Percentiles rank a stretch among this genome's conserved stretches.
Evolutionary conservation across 2,329 filamentous ascomycete genomes (phyloP).

Genomic region (Pleurostoma richardsiae): DNA sequence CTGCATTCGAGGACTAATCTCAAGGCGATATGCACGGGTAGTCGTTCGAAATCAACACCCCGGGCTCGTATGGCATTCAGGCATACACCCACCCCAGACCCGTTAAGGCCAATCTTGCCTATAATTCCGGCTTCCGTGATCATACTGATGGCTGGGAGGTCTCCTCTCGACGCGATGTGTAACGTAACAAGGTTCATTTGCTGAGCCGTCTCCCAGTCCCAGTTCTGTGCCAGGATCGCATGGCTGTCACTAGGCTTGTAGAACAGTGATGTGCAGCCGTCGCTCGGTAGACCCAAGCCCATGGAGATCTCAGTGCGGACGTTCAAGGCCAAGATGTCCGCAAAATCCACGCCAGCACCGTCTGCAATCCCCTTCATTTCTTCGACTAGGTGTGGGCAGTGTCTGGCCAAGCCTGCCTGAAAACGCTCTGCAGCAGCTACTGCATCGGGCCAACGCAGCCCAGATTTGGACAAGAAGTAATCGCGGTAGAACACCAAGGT

Average conservation of each 20-base stretch:
- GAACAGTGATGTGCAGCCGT: slow-evolving; percentile 9
- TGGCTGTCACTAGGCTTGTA: background rate
- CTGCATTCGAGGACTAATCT: slow-evolving; percentile 47
- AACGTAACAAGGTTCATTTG: slow-evolving; percentile 6
- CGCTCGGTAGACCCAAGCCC: slow-evolving; percentile 4
- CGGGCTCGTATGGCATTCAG: slow-evolving; percentile 58
- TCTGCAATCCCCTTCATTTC: slow-evolving; percentile 7
- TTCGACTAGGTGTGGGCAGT: slow-evolving; percentile 6
- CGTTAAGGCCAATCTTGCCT: slow-evolving; percentile 63
- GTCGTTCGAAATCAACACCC: slow-evolving; percentile 41
- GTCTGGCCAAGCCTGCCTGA: background rate
- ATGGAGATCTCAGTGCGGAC: slow-evolving; percentile 11
- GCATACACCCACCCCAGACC: slow-evolving; percentile 49
- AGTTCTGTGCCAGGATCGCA: slow-evolving; percentile 8
- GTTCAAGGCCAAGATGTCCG: slow-evolving; percentile 9
- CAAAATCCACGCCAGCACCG: slow-evolving; percentile 5
- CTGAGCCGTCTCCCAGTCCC: slow-evolving; percentile 9
- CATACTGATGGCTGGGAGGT: slow-evolving; percentile 5
- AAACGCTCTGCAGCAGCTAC: slow-evolving; percentile 4
- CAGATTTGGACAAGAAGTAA: slow-evolving; percentile 5
- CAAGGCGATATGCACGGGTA: slow-evolving; percentile 59
- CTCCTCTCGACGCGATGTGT: slow-evolving; percentile 8
- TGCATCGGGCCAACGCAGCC: slow-evolving; percentile 6
- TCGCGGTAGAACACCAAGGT: slow-evolving; percentile 6
- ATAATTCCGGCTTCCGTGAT: slow-evolving; percentile 54